Conservation (phyloP, 495 filamentous ascomycete species). For the Trichoderma orchidacearum region DNA sequence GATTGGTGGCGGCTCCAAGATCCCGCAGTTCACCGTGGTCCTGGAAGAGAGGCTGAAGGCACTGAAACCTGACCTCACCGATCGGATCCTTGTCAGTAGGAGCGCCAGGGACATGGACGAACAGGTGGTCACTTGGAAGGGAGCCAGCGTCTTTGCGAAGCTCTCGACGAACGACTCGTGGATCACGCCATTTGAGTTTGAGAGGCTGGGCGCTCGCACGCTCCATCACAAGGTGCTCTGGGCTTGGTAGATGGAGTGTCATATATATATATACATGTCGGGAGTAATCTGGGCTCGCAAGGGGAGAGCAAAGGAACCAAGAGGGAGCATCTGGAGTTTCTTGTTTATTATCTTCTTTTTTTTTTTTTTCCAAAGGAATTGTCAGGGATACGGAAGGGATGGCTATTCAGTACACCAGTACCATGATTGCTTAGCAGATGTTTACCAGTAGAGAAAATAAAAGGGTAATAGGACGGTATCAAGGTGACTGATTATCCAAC, state of each 20-base stretch:
- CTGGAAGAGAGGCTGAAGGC: constrained; percentile 69
- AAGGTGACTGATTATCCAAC: no score
- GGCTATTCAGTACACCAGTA: no score
- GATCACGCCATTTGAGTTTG: constrained; percentile 81
- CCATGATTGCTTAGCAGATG: no score
- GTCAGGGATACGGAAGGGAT: neutral
- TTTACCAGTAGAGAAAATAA: no score
- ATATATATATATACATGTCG: neutral
- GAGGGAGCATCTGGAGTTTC: constrained; percentile 1
- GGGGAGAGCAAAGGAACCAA: neutral
- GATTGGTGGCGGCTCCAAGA: constrained; percentile 77
- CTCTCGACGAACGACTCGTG: constrained; percentile 84
- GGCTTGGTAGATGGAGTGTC: constrained; percentile 25
- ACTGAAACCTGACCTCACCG: constrained; percentile 53
- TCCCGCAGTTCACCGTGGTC: constrained; percentile 56
- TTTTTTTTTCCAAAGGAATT: neutral
- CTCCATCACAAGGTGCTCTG: constrained; percentile 85
- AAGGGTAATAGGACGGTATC: no score
- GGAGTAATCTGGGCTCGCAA: neutral
- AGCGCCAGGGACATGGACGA: constrained; percentile 88
- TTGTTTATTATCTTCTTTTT: neutral
- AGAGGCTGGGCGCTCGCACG: constrained; percentile 65
- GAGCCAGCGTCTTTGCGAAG: constrained; percentile 93
- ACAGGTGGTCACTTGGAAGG: constrained; percentile 95
- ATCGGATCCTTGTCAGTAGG: constrained; percentile 76